Percentiles rank a stretch among this genome's conserved stretches.
These are phyloP conservation scores for Irpex lacteus DNA, from an alignment of 1,284 basidiomycete species.

Conservation along the genomic window DNA sequence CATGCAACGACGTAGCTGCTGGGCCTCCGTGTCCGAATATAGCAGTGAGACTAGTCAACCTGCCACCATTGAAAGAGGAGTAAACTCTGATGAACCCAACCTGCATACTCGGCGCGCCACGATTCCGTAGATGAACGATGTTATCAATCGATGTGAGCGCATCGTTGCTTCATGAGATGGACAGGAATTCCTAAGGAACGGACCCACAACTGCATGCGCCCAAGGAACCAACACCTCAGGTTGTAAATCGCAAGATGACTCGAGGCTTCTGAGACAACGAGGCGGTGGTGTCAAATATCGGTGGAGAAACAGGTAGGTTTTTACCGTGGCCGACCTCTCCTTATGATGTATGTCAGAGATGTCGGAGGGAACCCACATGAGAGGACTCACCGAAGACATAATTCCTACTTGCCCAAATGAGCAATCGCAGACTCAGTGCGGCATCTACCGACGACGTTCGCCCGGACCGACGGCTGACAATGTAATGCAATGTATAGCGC, in stretches of 20 bases:
- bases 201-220: background rate
- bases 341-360: background rate
- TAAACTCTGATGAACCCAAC: background rate
- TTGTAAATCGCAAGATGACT: background rate
- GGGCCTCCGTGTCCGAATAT: background rate
- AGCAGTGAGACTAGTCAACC: background rate
- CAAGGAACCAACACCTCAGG: background rate
- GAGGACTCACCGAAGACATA: background rate
- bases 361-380: background rate
- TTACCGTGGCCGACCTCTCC: background rate
- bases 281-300: background rate
- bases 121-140: background rate
- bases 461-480: background rate
- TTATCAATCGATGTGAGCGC: background rate
- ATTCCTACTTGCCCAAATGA: background rate
- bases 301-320: background rate
- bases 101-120: background rate
- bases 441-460: background rate
- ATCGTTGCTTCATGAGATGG: background rate
- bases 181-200: background rate
- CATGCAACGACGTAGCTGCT: background rate
- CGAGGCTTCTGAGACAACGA: background rate
- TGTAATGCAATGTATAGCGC: background rate
- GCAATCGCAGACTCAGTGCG: background rate
- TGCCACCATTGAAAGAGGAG: background rate